These are phyloP conservation scores for Coemansia aciculifera DNA, from an alignment of 192 early-diverging fungal genomes.

Conservation along the genomic window DNA sequence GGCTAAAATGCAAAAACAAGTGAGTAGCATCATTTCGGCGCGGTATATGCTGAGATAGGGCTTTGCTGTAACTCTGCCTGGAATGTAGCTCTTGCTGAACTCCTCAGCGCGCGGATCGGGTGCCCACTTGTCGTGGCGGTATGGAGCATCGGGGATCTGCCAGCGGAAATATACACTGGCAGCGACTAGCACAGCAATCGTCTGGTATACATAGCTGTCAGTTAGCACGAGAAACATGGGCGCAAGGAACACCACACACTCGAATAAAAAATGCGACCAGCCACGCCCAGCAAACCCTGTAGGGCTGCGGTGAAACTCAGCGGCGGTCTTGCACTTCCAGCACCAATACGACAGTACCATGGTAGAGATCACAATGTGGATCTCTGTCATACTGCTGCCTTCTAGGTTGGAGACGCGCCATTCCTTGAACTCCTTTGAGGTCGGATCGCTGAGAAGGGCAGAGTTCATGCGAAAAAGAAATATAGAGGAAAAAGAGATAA, in stretches of 20 bases:
- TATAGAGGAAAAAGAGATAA: neutral
- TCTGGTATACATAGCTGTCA: conserved; percentile 28
- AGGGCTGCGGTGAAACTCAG: conserved; percentile 43
- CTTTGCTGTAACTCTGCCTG: conserved; percentile 43
- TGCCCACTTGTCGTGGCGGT: conserved; percentile 52
- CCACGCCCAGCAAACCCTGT: conserved; percentile 21
- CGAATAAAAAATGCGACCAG: conserved; percentile 30
- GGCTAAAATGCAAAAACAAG: conserved; percentile 85
- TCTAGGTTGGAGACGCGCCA: conserved; percentile 47
- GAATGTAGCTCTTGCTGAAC: conserved; percentile 35
- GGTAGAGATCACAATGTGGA: conserved; percentile 44
- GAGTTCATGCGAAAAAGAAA: neutral
- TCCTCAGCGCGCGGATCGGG: conserved; percentile 47
- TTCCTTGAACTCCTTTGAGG: conserved; percentile 55
- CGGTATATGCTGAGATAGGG: conserved; percentile 70
- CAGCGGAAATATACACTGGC: conserved; percentile 38
- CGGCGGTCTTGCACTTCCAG: conserved; percentile 57
- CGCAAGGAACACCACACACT: conserved; percentile 35
- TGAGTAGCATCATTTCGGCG: conserved; percentile 75
- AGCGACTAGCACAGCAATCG: conserved; percentile 17
- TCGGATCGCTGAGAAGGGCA: conserved; percentile 27
- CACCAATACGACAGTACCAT: conserved; percentile 50
- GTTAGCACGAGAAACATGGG: conserved; percentile 50
- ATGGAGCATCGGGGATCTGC: conserved; percentile 42
- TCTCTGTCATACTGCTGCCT: conserved; percentile 49